Conservation (phyloP, 208 protist genomes). For the Acanthamoeba castellanii region DNA sequence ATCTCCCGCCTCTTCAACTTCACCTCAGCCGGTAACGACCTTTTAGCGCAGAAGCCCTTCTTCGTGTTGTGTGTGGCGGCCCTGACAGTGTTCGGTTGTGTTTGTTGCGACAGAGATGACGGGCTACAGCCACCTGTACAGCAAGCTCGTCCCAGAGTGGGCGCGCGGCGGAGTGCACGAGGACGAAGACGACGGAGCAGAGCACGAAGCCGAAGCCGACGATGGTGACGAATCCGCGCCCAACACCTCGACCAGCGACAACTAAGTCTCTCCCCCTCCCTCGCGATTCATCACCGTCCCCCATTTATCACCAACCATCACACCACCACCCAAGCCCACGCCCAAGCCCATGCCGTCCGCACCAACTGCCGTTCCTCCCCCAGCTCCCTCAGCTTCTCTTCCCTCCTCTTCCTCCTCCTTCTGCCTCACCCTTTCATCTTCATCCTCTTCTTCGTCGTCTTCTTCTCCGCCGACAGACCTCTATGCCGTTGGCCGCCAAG, state of each 20-base stretch:
- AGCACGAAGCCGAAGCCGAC: not conserved
- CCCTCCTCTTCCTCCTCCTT: not conserved
- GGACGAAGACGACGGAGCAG: not conserved
- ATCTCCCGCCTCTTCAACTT: conserved; percentile 90
- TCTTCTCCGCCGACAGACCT: not conserved
- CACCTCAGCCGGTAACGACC: conserved; percentile 78
- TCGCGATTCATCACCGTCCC: too few relatives aligned
- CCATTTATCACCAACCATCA: not conserved
- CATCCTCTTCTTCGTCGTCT: not conserved
- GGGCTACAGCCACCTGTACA: conserved; percentile 29
- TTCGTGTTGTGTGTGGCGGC: not conserved
- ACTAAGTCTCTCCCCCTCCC: not conserved
- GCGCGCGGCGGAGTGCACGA: conserved; percentile 22
- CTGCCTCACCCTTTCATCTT: not conserved
- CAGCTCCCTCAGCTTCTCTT: not conserved
- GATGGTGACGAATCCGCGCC: not conserved
- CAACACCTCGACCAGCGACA: not conserved
- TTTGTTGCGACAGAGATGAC: not conserved
- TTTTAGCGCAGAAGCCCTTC: not conserved
- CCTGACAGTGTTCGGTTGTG: too few relatives aligned
- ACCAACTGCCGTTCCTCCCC: too few relatives aligned
- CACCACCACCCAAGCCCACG: too few relatives aligned
- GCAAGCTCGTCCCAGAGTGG: conserved; percentile 23
- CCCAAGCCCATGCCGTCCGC: too few relatives aligned
- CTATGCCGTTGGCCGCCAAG: too few relatives aligned